A percentile compares a stretch with the other conserved stretches of the same genome.
Conservation (phyloP, 305 asterid genomes). For the Solanum hybrid region DNA sequence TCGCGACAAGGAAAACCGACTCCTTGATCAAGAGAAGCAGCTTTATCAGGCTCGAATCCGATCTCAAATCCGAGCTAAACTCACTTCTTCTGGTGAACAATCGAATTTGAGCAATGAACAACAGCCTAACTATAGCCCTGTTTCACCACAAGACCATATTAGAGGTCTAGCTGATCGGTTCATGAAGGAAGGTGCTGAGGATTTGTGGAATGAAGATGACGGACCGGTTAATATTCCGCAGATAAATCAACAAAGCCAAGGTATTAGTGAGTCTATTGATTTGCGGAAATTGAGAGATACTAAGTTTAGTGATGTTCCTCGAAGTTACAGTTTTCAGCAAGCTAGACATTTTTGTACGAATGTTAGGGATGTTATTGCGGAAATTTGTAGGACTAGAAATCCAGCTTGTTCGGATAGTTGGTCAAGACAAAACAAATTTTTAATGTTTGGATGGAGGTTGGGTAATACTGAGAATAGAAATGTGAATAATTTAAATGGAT, state of each 20-base stretch:
- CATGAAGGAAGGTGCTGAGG: slow-evolving; percentile 93
- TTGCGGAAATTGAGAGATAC: slow-evolving; percentile 24
- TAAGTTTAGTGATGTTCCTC: neutral
- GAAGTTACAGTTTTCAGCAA: neutral
- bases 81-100: slow-evolving; percentile 25
- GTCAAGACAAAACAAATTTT: slow-evolving; percentile 22
- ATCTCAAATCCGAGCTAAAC: slow-evolving; percentile 57
- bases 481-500: slow-evolving; percentile 14
- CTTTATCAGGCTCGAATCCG: slow-evolving; percentile 76
- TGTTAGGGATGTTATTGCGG: neutral
- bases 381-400: neutral
- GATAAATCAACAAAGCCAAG: slow-evolving; percentile 13
- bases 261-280: slow-evolving; percentile 37
- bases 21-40: slow-evolving; percentile 83
- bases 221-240: slow-evolving; percentile 35
- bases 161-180: slow-evolving; percentile 86
- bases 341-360: slow-evolving; percentile 14
- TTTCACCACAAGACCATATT: slow-evolving; percentile 64
- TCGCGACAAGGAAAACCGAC: slow-evolving; percentile 70
- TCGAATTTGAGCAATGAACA: neutral
- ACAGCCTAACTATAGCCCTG: slow-evolving; percentile 34
- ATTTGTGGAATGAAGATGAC: slow-evolving; percentile 83
- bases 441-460: slow-evolving; percentile 18
- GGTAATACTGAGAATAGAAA: slow-evolving; percentile 12
- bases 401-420: neutral